These are phyloP conservation scores for Pseudogymnoascus sp. DNA, from an alignment of 2,329 filamentous ascomycete genomes.

Conservation along the genomic window DNA sequence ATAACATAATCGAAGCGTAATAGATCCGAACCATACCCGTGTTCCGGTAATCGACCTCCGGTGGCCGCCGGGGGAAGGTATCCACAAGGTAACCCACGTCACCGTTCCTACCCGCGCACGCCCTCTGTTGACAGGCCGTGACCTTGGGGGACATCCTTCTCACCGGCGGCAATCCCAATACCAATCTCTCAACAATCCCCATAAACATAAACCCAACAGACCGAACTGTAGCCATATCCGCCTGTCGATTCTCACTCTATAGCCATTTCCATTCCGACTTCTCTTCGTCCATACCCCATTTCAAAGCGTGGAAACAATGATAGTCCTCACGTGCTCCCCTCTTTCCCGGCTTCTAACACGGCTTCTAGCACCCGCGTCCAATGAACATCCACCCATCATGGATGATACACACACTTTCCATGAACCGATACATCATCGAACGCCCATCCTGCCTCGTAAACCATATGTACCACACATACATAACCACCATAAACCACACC, in stretches of 20 bases:
- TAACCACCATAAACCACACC: background rate
- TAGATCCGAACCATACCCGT: background rate
- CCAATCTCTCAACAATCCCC: background rate
- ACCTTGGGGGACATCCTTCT: slow-evolving; percentile 1
- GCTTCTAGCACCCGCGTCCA: slow-evolving; percentile 1
- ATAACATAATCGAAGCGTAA: background rate
- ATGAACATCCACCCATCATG: slow-evolving; percentile 7
- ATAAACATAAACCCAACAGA: background rate
- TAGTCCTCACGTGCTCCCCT: slow-evolving; percentile 1
- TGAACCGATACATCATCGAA: slow-evolving; percentile 4
- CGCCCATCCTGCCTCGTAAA: background rate
- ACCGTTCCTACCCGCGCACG: slow-evolving; percentile 1
- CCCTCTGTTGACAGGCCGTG: slow-evolving; percentile 8
- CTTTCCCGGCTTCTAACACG: background rate
- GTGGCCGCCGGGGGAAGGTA: background rate
- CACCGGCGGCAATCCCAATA: background rate
- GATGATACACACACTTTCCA: slow-evolving; percentile 9
- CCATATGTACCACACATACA: background rate
- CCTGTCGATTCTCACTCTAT: background rate
- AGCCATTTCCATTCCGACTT: background rate
- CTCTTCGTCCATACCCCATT: background rate
- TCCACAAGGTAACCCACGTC: background rate
- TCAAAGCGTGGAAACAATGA: background rate
- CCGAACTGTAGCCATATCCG: slow-evolving; percentile 1
- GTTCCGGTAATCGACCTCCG: background rate